A percentile compares a stretch with the other conserved stretches of the same genome.
Conservation (phyloP, 495 filamentous ascomycete species). For the Lasiosphaeria ovina region DNA sequence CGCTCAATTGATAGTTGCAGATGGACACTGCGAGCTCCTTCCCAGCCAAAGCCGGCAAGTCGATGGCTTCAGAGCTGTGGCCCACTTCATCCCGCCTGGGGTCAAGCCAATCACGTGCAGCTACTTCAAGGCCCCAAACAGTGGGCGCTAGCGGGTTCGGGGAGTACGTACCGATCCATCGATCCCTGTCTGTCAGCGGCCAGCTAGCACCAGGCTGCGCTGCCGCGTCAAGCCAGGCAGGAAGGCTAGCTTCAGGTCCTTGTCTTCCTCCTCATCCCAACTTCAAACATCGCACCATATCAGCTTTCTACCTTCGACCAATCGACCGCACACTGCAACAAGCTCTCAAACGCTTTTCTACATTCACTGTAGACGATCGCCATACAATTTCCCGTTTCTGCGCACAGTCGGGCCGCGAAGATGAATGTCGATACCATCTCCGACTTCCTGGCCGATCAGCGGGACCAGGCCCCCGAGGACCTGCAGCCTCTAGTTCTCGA, state of each 20-base stretch:
- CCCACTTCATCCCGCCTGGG: conserved; percentile 16
- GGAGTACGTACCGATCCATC: no score
- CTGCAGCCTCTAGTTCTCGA: conserved; percentile 83
- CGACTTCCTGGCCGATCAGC: conserved; percentile 87
- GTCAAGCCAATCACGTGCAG: conserved; percentile 20
- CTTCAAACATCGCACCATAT: background rate
- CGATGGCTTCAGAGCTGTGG: conserved; percentile 22
- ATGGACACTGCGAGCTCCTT: conserved; percentile 25
- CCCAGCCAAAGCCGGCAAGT: conserved; percentile 12
- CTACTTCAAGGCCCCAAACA: background rate
- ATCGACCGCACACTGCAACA: background rate
- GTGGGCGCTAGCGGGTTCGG: background rate
- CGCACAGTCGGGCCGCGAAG: conserved; percentile 1
- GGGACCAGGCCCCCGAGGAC: conserved; percentile 79
- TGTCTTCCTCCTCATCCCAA: conserved; percentile 5
- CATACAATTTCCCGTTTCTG: background rate
- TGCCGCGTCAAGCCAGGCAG: conserved; percentile 30
- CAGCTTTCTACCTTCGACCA: background rate
- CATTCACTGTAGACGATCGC: background rate
- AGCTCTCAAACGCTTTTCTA: background rate
- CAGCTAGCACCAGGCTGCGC: conserved; percentile 24
- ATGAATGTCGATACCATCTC: conserved; percentile 70
- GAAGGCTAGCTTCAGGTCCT: conserved; percentile 13
- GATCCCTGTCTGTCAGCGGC: conserved; percentile 13
- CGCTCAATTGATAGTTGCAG: conserved; percentile 34